Base-by-base conservation (phyloP, 768 basidiomycete genomes). In the Gautieria morchelliformis region DNA sequence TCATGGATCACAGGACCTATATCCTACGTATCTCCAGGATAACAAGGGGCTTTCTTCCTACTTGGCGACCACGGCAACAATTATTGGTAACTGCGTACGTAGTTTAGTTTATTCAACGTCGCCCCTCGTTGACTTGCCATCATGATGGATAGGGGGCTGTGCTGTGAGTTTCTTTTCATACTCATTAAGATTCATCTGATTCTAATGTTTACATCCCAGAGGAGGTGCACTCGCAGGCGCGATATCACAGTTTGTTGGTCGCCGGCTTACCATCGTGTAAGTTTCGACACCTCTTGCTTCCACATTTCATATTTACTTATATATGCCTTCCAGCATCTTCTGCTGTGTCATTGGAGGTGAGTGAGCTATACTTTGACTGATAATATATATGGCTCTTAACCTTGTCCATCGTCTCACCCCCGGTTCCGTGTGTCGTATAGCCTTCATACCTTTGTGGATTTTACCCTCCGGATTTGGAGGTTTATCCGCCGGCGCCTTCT, bases 401-500 rank as follows among this genome's bases (percentile, higher is more conserved):
- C n/a, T n/a, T n/a, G 14, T 37, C 14, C 10, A 37, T 3, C 35
- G 10, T 14, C 35, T 37, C 35, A 37, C 35, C 35, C 9, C 35
- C 8, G 10, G 10, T 37, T 14, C 35, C 14, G 2, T 41, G 27
- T 15, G 15, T 56, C 37, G 19, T 24, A 62, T 45, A 67, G 75
- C 67, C 22, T 81, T 81, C 70, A 87, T 89, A 63, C 87, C 87
- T 0, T 74, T 93, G 1, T 94, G 92, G 93, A 88, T 92, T 62
- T 63, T 95, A 7, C 93, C 93, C 2, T 69, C 63, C 6, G 70
- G 76, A 1, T 93, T 93, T 68, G 67, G 78, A 1, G 77, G 73
- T 1, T 83, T 96, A 9, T 65, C 88, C 0, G 89, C 89, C 0
- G 90, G 90, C 9, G 92, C 90, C 0, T 95, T 94, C 72, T 91